Base-by-base conservation (phyloP, 768 basidiomycete species). In the Mycena haematopus region DNA sequence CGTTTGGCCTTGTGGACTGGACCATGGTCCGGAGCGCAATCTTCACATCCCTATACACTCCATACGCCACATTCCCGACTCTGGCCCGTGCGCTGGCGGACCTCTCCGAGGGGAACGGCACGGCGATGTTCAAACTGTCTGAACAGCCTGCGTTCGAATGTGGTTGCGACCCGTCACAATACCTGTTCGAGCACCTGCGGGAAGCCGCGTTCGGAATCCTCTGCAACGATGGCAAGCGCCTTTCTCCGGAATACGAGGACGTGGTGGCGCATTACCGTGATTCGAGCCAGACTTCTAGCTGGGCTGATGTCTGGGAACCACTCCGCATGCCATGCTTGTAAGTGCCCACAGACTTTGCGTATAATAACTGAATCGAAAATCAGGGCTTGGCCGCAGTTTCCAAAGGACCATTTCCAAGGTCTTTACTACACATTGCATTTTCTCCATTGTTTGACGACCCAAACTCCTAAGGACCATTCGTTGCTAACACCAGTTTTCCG, bases 381-480 rank as follows among this genome's bases (percentile, higher is more conserved):
- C 36, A 67, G 66, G 24, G 58, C 50, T 2, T 67, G 66, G 66
- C 65, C 65, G 0, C 51, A 67, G 1, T 60, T 63, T 31, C 62
- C 66, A 0, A 67, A 67, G 40, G 13, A 44, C n/a, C 38, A 67
- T 15, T 67, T 67, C 56, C 58, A 56, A 36, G 66, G 64, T 55
- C 13, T 17, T 27, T 49, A 8, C 19, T 24, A 1, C 17, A 6
- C 5, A 2, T 46, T 31, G 6, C 42, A n/a, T 5, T 22, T 22
- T 15, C 35, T 0, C 70, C 81, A 75, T n/a, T n/a, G 0, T 83
- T 80, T 76, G 71, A n/a, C 85, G 24, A 87, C 88, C 63, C 82
- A 85, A 69, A 66, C 68, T 82, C 84, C n/a, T n/a, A n/a, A 71
- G 65, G 78, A 69, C 38, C 51, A 5, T 42, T 60, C 4, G 1